phyloP scores from a whole-genome alignment of 192 early-diverging fungal genomes.

The Coemansia reversa region DNA sequence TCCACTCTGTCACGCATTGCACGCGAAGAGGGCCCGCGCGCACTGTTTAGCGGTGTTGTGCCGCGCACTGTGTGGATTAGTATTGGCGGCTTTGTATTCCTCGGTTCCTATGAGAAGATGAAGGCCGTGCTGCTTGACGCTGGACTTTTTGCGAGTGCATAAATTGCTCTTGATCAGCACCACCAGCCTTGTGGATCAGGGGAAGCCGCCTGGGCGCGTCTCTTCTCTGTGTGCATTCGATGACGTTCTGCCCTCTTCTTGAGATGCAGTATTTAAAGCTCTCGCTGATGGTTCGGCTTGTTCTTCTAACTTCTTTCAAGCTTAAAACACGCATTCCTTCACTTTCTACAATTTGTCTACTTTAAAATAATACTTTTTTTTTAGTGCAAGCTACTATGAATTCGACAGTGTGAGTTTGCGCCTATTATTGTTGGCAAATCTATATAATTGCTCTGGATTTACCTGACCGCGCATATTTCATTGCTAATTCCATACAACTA shows the following conservation, averaged over 20 bases:
- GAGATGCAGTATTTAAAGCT: neutral
- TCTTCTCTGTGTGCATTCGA: no score
- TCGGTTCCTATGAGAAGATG: constrained; percentile 91
- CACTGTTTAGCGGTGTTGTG: constrained; percentile 85
- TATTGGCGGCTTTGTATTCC: constrained; percentile 91
- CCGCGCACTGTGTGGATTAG: constrained; percentile 95
- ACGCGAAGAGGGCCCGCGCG: constrained; percentile 72
- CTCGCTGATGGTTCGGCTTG: neutral
- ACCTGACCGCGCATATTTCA: no score
- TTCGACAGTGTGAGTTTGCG: neutral
- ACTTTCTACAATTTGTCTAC: constrained; percentile 2
- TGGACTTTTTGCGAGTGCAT: constrained; percentile 23
- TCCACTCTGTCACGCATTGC: constrained; percentile 73
- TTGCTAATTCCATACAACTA: constrained; percentile 2
- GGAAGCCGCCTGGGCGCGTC: neutral
- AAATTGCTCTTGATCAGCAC: neutral
- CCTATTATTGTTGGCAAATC: neutral
- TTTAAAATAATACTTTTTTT: neutral
- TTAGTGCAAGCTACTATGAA: neutral
- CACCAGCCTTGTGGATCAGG: constrained; percentile 8
- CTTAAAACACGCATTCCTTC: neutral
- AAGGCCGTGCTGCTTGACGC: constrained; percentile 40
- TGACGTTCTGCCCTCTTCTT: neutral
- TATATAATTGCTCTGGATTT: neutral
- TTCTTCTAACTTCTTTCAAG: neutral